These are phyloP conservation scores for Firmiana major DNA, from an alignment of 345 rosid genomes.

Conservation along the genomic window DNA sequence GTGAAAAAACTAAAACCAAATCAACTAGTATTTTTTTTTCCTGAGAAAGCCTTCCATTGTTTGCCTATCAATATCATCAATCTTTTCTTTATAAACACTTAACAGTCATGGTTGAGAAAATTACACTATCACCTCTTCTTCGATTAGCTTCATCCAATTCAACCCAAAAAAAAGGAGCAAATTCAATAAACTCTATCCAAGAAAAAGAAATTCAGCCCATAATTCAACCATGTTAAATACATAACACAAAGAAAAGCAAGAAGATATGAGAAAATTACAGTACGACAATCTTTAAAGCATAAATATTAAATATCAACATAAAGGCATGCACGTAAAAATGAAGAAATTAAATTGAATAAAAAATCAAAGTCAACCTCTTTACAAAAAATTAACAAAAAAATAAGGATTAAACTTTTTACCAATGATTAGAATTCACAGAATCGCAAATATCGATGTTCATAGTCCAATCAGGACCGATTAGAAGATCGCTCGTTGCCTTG, in stretches of 20 bases:
- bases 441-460: slow-evolving; percentile 95
- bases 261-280: neutral
- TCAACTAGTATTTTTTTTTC: neutral
- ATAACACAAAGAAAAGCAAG: neutral
- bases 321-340: neutral
- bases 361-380: slow-evolving; percentile 7
- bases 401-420: slow-evolving; percentile 38
- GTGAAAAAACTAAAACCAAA: neutral
- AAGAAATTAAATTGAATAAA: neutral
- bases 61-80: neutral
- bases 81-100: neutral
- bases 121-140: neutral
- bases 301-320: neutral
- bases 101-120: neutral
- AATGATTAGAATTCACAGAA: slow-evolving; percentile 66
- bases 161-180: neutral
- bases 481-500: slow-evolving; percentile 91
- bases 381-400: neutral
- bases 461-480: slow-evolving; percentile 88
- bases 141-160: neutral
- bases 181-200: neutral
- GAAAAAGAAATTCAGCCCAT: neutral
- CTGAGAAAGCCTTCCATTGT: neutral
- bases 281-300: neutral
- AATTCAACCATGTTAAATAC: neutral